These are phyloP conservation scores for Cephalotrichum gorgonifer DNA, from an alignment of 2,329 filamentous ascomycete species.

Conservation along the genomic window DNA sequence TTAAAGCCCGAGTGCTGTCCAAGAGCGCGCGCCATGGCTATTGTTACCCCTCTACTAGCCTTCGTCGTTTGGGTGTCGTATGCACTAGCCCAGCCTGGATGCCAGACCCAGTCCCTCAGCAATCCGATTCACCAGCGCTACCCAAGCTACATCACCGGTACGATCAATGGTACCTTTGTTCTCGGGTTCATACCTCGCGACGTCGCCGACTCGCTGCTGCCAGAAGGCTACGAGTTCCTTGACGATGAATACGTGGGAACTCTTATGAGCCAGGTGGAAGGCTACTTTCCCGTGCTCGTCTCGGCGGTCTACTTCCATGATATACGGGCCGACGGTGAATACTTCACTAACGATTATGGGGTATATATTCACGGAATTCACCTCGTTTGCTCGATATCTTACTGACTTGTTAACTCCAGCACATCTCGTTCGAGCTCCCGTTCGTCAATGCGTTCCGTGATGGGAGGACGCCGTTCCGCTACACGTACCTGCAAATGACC, in stretches of 20 bases:
- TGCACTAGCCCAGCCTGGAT: not conserved
- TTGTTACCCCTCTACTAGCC: not conserved
- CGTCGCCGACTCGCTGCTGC: not conserved
- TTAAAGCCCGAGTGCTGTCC: too few species aligned
- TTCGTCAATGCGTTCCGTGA: not conserved
- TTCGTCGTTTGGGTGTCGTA: not conserved
- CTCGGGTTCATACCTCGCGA: not conserved
- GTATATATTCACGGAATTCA: not conserved
- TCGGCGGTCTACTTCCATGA: not conserved
- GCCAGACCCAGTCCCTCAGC: not conserved
- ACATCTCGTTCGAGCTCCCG: constrained; percentile 1
- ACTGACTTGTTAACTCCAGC: not conserved
- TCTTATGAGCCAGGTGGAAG: not conserved
- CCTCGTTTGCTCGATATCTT: too few species aligned
- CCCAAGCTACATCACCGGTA: not conserved
- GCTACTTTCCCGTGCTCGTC: not conserved
- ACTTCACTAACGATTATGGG: not conserved
- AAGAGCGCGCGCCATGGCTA: too few species aligned
- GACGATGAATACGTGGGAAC: not conserved
- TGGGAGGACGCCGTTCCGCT: not conserved
- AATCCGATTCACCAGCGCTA: not conserved
- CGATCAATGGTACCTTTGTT: not conserved
- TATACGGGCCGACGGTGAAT: not conserved
- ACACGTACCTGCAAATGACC: not conserved
- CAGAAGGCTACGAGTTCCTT: not conserved